Evolutionary conservation across 768 basidiomycete genomes (phyloP), one percentile per base, ranked within the genome.

Genomic region (Boletus pseudopeckii): DNA sequence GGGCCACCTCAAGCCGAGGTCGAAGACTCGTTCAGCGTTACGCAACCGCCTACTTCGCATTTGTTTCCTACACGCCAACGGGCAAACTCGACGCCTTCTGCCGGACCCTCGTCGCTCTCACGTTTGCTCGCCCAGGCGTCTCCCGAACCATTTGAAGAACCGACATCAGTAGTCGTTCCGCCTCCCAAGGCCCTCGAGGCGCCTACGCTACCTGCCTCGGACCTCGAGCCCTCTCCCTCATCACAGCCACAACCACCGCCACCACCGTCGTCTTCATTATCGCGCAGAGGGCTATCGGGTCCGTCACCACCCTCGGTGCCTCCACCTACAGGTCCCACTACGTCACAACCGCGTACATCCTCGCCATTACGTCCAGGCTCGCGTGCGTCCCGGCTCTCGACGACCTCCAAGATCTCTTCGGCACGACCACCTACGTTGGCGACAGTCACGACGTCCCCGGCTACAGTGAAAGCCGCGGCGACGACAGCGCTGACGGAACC

Each of bases 21-120:
- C 13, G 88, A 89, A 62, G 85, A 89, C 53, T 77, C 85, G 2
- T 86, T 90, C 63, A 79, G 77, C 45, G 78, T 78, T 22, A 81
- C 84, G 0, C 81, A 82, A 51, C 77, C 85, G 14, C 80, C 84
- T n/a, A 86, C 81, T 28, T 83, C 85, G 2, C 85, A 80, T 54
- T 74, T 86, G 40, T 87, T 88, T 62, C 82, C 84, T 11, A 69
- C 75, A 17, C 82, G 88, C 11, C 71, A 79, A 5, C 80, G 89
- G 40, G 74, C 86, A 18, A 84, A 81, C 58, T 86, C 86, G 14
- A 84, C 85, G 8, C 84, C 86, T 6, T 74, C 78, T 13, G 84
- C 83, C 5, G 85, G 88, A 11, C 88, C 86, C 1, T 91, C 90
- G 7, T 90, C 89, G 3, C 74, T 92, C 55, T 91, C 90, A 14